A percentile compares a stretch with the other conserved stretches of the same genome.
phyloP scores from a whole-genome alignment of 2,329 filamentous ascomycete genomes.

The Ophiostoma novo-ulmi region DNA sequence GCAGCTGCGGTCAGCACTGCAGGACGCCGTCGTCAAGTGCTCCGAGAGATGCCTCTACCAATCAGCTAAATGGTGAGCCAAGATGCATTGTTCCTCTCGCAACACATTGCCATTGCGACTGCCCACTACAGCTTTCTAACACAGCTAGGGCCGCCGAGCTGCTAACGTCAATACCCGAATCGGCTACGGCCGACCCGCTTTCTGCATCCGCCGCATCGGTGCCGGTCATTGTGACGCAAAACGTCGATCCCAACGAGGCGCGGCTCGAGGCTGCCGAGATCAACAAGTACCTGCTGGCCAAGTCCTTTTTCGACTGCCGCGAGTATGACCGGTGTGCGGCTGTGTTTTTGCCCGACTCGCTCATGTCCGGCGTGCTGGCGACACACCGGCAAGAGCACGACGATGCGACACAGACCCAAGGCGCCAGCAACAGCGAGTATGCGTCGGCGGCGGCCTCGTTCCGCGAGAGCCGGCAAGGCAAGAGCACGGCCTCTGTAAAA shows the following conservation, averaged over 20 bases:
- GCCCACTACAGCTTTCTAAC: constrained; percentile 42
- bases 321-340: constrained; percentile 92
- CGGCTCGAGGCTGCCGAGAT: constrained; percentile 72
- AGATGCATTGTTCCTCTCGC: constrained; percentile 24
- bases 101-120: not conserved
- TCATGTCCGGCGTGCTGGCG: constrained; percentile 61
- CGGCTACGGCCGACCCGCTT: constrained; percentile 47
- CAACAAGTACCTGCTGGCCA: constrained; percentile 81
- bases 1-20: constrained; percentile 68
- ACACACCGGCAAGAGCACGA: constrained; percentile 40
- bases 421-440: not conserved
- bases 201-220: constrained; percentile 26
- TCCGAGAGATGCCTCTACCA: constrained; percentile 94
- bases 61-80: constrained; percentile 74
- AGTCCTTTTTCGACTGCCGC: constrained; percentile 89
- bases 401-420: not conserved
- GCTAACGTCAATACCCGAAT: constrained; percentile 71
- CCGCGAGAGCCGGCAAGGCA: not conserved
- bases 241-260: constrained; percentile 66
- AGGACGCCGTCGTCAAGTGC: constrained; percentile 83
- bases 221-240: constrained; percentile 47
- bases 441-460: not conserved
- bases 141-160: constrained; percentile 70
- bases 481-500: not conserved
- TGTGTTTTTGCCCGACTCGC: constrained; percentile 77